Conservation (phyloP, 192 early-diverging fungal species). For the Obelidium mucronatum region DNA sequence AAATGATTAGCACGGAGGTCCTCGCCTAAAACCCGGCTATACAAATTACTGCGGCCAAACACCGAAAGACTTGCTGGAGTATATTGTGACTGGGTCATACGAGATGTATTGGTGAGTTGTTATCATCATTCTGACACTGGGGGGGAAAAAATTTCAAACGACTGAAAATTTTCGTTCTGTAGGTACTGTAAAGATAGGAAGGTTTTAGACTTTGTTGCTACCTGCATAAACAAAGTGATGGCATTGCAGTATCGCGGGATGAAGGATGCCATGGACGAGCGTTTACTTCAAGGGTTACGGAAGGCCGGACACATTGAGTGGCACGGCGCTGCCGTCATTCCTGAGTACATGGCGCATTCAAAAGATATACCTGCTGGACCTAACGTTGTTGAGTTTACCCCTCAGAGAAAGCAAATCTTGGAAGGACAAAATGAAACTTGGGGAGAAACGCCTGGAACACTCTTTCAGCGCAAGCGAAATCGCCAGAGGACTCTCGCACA, state of each 20-base stretch:
- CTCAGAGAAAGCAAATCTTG: no score
- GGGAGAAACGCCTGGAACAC: no score
- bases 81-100: not conserved
- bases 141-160: not conserved
- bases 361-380: no score
- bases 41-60: not conserved
- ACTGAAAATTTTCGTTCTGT: no score
- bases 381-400: no score
- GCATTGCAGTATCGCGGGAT: not conserved
- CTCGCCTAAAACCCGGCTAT: not conserved
- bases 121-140: not conserved
- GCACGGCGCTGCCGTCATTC: not conserved
- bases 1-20: slow-evolving; percentile 5
- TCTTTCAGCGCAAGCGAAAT: no score
- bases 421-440: no score
- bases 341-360: no score
- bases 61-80: not conserved
- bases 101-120: slow-evolving; percentile 1
- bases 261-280: slow-evolving; percentile 1
- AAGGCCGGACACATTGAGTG: slow-evolving; percentile 4
- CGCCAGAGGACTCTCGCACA: no score
- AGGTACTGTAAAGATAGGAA: not conserved
- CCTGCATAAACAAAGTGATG: not conserved
- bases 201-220: not conserved
- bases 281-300: not conserved